Conservation (phyloP, 2,329 filamentous ascomycete species). For the Alternaria hordeiaustralica region DNA sequence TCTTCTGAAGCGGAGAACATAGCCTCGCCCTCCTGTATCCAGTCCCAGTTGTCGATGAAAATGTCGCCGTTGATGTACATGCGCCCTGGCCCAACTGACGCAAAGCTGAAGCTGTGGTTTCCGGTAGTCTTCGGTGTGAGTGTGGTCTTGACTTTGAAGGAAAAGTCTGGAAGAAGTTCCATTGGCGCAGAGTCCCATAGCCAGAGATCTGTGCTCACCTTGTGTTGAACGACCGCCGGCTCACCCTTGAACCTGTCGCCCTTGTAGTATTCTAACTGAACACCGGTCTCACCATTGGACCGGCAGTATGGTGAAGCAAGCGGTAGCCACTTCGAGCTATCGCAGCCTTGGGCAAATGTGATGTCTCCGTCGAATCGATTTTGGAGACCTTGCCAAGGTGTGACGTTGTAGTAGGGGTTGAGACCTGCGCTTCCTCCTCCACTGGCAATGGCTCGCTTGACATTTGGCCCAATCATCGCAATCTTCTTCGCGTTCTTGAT, state of each 20-base stretch:
- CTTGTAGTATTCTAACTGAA: slow-evolving; percentile 69
- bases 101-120: slow-evolving; percentile 70
- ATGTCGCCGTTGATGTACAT: slow-evolving; percentile 66
- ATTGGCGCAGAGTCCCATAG: slow-evolving; percentile 73
- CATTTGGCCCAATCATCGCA: slow-evolving; percentile 72
- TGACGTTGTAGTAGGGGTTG: slow-evolving; percentile 72
- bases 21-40: slow-evolving; percentile 72
- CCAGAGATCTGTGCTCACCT: slow-evolving; percentile 71
- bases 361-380: slow-evolving; percentile 62
- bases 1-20: slow-evolving; percentile 75
- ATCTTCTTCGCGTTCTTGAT: slow-evolving; percentile 64
- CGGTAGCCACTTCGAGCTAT: slow-evolving; percentile 70
- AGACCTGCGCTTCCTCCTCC: slow-evolving; percentile 72
- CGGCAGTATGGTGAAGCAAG: slow-evolving; percentile 67
- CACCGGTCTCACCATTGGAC: slow-evolving; percentile 64
- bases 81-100: slow-evolving; percentile 69
- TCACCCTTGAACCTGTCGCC: slow-evolving; percentile 68
- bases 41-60: slow-evolving; percentile 71
- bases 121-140: slow-evolving; percentile 66
- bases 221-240: slow-evolving; percentile 64
- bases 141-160: slow-evolving; percentile 66
- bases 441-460: slow-evolving; percentile 70
- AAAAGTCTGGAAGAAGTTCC: slow-evolving; percentile 68
- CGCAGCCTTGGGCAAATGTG: slow-evolving; percentile 66
- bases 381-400: slow-evolving; percentile 69